Conservation (phyloP, 106 monocot species). For the Dendrobium officinale region DNA sequence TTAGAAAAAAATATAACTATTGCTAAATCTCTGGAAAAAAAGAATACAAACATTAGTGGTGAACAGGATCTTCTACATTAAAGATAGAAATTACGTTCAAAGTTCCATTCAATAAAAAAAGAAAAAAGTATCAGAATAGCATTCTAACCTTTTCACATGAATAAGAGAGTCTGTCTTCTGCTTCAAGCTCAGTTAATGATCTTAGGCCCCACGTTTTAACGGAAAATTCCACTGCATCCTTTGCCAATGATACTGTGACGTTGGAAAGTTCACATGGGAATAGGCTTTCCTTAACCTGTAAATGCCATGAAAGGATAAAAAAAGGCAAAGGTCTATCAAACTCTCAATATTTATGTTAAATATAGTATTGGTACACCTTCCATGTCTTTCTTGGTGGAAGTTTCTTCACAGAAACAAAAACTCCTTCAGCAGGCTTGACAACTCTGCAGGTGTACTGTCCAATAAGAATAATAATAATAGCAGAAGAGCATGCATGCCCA, state of each 20-base stretch:
- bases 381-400: slow-evolving; percentile 65
- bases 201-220: slow-evolving; percentile 69
- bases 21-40: not conserved
- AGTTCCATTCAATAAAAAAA: not conserved
- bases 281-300: slow-evolving; percentile 76
- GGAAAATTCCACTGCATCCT: slow-evolving; percentile 77
- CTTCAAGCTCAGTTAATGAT: slow-evolving; percentile 87
- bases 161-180: slow-evolving; percentile 94
- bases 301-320: slow-evolving; percentile 5
- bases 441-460: slow-evolving; percentile 50
- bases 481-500: not conserved
- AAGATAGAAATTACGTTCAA: not conserved
- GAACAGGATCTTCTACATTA: not conserved
- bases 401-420: slow-evolving; percentile 71
- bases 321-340: not conserved
- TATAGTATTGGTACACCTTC: slow-evolving; percentile 52
- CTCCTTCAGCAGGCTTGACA: slow-evolving; percentile 69
- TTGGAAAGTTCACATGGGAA: slow-evolving; percentile 84
- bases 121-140: not conserved
- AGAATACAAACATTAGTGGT: too few species aligned
- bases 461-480: slow-evolving; percentile 10
- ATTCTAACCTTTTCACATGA: slow-evolving; percentile 81
- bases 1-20: not conserved
- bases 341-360: not conserved
- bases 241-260: slow-evolving; percentile 44